Percentiles rank a stretch among this genome's conserved stretches.
These are phyloP conservation scores for Clonostachys rhizophaga DNA, from an alignment of 2,329 filamentous ascomycete genomes.

Conservation along the genomic window DNA sequence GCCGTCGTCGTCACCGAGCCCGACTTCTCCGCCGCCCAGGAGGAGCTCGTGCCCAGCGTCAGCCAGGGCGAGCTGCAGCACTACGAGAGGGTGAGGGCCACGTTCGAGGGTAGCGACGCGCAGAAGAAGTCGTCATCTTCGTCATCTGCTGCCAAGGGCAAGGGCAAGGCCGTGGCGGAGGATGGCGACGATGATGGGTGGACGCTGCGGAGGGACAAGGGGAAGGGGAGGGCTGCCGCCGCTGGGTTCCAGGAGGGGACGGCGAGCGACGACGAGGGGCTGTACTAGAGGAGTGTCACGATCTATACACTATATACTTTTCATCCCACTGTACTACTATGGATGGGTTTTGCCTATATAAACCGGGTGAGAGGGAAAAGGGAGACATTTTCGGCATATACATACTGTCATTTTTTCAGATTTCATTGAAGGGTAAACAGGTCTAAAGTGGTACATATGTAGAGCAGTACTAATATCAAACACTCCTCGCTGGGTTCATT, in stretches of 20 bases:
- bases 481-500: background rate
- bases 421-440: no score
- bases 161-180: conserved; percentile 24
- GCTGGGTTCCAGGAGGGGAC: conserved; percentile 46
- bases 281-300: conserved; percentile 35
- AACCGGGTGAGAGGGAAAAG: no score
- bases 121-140: conserved; percentile 33
- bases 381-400: no score
- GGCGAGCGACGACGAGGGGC: conserved; percentile 51
- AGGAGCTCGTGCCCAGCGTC: conserved; percentile 88
- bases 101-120: conserved; percentile 64
- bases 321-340: background rate
- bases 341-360: background rate
- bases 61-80: conserved; percentile 88
- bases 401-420: no score
- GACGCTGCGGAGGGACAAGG: conserved; percentile 30
- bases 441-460: no score
- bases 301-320: background rate
- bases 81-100: conserved; percentile 77
- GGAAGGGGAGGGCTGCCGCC: conserved; percentile 46
- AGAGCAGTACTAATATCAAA: background rate
- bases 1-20: conserved; percentile 84
- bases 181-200: conserved; percentile 22
- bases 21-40: conserved; percentile 56
- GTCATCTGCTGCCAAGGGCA: conserved; percentile 24